These are phyloP conservation scores for Fusarium dimerum DNA, from an alignment of 2,329 filamentous ascomycete genomes.

Conservation along the genomic window DNA sequence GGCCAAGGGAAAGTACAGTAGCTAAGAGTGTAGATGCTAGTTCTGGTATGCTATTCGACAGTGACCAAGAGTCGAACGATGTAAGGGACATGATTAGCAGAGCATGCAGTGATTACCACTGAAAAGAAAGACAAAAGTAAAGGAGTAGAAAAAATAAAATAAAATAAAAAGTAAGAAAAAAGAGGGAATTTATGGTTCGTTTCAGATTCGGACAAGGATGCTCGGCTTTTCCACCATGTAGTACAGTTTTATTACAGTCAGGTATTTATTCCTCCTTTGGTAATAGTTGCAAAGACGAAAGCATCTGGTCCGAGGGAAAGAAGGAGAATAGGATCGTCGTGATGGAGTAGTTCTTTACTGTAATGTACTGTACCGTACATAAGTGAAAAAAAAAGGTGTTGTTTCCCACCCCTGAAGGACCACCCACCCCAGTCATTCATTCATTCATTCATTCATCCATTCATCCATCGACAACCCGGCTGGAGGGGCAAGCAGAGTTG, in stretches of 20 bases:
- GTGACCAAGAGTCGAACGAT: not conserved
- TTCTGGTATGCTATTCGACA: not conserved
- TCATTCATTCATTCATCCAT: no score
- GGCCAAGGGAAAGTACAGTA: not conserved
- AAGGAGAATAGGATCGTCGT: not conserved
- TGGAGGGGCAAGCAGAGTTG: not conserved
- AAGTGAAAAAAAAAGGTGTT: not conserved
- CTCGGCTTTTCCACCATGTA: not conserved
- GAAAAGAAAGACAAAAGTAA: not conserved
- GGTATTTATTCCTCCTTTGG: no score
- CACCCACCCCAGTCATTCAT: no score
- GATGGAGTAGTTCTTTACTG: not conserved
- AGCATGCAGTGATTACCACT: not conserved
- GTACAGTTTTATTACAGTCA: no score
- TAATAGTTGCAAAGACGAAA: not conserved
- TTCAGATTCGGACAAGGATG: not conserved
- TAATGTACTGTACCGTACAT: not conserved
- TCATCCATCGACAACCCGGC: no score
- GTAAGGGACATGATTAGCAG: not conserved
- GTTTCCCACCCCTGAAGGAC: not conserved
- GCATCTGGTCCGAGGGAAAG: not conserved
- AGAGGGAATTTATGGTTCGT: not conserved
- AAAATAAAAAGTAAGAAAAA: not conserved
- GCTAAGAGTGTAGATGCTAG: not conserved
- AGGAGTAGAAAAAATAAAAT: not conserved